Percentiles rank a stretch among this genome's conserved stretches.
phyloP scores from a whole-genome alignment of 1,284 basidiomycete species.

The Leccinum pallidistipes region DNA sequence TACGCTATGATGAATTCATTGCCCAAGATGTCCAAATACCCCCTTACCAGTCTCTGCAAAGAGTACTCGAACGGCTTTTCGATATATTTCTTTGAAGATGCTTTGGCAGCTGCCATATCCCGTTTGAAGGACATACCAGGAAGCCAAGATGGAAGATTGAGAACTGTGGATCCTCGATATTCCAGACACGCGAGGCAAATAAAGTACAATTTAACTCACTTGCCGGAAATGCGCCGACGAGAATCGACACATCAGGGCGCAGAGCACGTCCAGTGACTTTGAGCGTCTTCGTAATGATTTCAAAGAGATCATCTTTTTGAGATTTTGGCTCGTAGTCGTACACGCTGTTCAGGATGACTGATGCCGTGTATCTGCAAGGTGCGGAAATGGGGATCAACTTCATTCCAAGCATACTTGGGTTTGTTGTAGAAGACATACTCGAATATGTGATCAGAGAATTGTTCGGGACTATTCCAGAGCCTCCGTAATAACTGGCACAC shows the following conservation, averaged over 20 bases:
- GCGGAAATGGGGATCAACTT: background rate
- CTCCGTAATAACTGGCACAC: constrained; percentile 34
- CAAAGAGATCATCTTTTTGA: constrained; percentile 17
- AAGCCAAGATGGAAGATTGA: constrained; percentile 23
- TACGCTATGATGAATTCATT: background rate
- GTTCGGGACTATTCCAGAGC: constrained; percentile 32
- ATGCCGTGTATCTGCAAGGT: constrained; percentile 26
- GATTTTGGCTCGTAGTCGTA: constrained; percentile 27
- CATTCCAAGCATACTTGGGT: background rate
- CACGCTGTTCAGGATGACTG: constrained; percentile 24
- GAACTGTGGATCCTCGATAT: constrained; percentile 13
- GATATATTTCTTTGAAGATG: constrained; percentile 16
- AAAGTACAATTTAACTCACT: constrained; percentile 10
- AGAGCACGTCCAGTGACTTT: constrained; percentile 13
- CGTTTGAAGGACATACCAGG: constrained; percentile 23
- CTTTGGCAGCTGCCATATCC: constrained; percentile 12
- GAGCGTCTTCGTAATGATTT: constrained; percentile 8
- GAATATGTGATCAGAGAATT: constrained; percentile 31
- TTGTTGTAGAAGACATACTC: constrained; percentile 13
- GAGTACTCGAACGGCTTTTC: constrained; percentile 22
- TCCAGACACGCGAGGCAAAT: background rate
- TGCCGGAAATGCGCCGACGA: constrained; percentile 24
- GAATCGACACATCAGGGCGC: constrained; percentile 23
- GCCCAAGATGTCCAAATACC: background rate
- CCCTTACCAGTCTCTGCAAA: constrained; percentile 17